Conservation (phyloP, 495 filamentous ascomycete species). For the Margaritispora aquatica region DNA sequence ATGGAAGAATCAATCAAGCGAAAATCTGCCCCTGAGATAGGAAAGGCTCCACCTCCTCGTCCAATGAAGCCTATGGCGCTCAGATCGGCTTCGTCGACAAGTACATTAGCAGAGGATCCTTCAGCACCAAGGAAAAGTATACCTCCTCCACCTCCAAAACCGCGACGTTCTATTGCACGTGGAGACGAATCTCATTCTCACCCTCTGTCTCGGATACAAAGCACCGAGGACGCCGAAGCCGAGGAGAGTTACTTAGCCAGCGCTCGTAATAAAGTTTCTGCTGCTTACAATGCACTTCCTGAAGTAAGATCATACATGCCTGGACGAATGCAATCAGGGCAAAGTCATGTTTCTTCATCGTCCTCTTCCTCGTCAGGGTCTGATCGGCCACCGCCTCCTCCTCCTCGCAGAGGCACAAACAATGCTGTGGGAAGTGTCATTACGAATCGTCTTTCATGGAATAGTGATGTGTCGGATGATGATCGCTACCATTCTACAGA, state of each 20-base stretch:
- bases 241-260: conserved; percentile 28
- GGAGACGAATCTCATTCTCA: conserved; percentile 8
- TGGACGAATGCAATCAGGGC: neutral
- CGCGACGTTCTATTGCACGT: neutral
- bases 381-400: conserved; percentile 27
- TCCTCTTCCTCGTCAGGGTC: conserved; percentile 6
- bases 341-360: neutral
- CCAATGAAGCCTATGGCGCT: conserved; percentile 64
- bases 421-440: conserved; percentile 8
- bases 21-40: conserved; percentile 16
- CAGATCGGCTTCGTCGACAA: conserved; percentile 33
- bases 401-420: conserved; percentile 28
- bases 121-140: neutral
- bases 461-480: conserved; percentile 16
- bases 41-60: conserved; percentile 45
- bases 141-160: conserved; percentile 18
- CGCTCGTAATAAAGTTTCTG: conserved; percentile 32
- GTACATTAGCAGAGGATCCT: conserved; percentile 11
- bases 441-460: conserved; percentile 16
- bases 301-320: conserved; percentile 27
- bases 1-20: conserved; percentile 13
- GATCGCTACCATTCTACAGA: conserved; percentile 18
- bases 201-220: conserved; percentile 26
- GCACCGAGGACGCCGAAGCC: conserved; percentile 9
- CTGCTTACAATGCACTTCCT: conserved; percentile 44